Percentiles rank a stretch among this genome's conserved stretches.
phyloP scores from a whole-genome alignment of 192 early-diverging fungal genomes.

The Umbelopsis sp. region DNA sequence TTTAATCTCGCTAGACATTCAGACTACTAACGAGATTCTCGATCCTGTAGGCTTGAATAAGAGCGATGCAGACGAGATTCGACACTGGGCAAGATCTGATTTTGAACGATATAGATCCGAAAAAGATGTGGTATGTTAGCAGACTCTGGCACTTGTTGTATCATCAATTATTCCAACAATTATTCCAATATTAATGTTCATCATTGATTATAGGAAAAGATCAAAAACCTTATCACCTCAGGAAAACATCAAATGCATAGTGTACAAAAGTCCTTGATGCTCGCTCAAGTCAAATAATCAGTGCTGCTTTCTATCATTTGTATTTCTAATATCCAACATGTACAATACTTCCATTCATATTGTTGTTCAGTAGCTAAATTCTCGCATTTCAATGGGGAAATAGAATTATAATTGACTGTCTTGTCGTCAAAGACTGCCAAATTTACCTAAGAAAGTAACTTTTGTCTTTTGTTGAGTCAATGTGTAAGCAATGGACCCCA shows the following conservation, averaged over 20 bases:
- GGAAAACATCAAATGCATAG: slow-evolving; percentile 42
- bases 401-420: neutral
- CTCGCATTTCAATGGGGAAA: neutral
- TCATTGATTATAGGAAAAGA: slow-evolving; percentile 32
- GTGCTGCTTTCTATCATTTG: neutral
- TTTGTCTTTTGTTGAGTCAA: too few species aligned
- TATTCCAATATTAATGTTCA: neutral
- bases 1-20: neutral
- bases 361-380: neutral
- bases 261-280: slow-evolving; percentile 33
- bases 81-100: slow-evolving; percentile 49
- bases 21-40: neutral
- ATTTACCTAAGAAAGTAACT: too few species aligned
- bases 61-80: slow-evolving; percentile 38
- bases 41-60: slow-evolving; percentile 39
- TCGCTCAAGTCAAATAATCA: slow-evolving; percentile 31
- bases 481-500: neutral
- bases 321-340: neutral
- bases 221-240: slow-evolving; percentile 31
- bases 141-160: neutral
- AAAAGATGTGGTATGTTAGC: slow-evolving; percentile 40
- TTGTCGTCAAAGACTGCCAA: too few species aligned
- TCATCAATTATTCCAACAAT: too few species aligned
- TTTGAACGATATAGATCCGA: slow-evolving; percentile 51
- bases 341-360: neutral